phyloP scores from a whole-genome alignment of 495 filamentous ascomycete genomes.

The Aspergillus avenaceus region DNA sequence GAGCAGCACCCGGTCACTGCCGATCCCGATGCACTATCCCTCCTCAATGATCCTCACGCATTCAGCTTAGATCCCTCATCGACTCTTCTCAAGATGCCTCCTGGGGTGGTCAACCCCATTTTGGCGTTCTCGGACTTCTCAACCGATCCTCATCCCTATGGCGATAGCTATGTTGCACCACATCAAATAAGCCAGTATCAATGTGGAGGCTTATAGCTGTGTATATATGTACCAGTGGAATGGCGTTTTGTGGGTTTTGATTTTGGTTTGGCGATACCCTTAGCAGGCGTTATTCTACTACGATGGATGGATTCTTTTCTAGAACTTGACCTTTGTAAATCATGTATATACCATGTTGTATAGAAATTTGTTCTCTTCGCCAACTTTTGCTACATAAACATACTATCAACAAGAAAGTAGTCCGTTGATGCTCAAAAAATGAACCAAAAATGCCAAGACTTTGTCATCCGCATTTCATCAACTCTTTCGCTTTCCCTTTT shows the following conservation, averaged over 20 bases:
- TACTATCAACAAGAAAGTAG: no score
- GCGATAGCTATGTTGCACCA: constrained; percentile 55
- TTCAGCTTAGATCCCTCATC: constrained; percentile 22
- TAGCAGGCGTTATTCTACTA: neutral
- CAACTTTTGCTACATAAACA: neutral
- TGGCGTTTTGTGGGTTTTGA: neutral
- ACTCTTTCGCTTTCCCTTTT: neutral
- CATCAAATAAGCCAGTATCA: constrained; percentile 12
- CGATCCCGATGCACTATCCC: neutral
- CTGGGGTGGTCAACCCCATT: constrained; percentile 60
- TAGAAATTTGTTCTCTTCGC: neutral
- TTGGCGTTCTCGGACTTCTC: constrained; percentile 65
- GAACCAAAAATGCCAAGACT: neutral
- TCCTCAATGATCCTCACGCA: constrained; percentile 13
- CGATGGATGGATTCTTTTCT: neutral
- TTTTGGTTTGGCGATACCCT: neutral
- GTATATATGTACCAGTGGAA: neutral
- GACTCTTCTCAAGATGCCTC: constrained; percentile 26
- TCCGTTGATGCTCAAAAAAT: no score
- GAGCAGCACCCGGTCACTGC: constrained; percentile 10
- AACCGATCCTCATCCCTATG: constrained; percentile 71
- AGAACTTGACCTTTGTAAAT: neutral
- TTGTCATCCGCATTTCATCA: neutral
- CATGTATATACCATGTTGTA: neutral
- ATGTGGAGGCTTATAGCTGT: neutral